These are phyloP conservation scores for Hortiboletus campestris DNA, from an alignment of 768 basidiomycete genomes.

Conservation along the genomic window DNA sequence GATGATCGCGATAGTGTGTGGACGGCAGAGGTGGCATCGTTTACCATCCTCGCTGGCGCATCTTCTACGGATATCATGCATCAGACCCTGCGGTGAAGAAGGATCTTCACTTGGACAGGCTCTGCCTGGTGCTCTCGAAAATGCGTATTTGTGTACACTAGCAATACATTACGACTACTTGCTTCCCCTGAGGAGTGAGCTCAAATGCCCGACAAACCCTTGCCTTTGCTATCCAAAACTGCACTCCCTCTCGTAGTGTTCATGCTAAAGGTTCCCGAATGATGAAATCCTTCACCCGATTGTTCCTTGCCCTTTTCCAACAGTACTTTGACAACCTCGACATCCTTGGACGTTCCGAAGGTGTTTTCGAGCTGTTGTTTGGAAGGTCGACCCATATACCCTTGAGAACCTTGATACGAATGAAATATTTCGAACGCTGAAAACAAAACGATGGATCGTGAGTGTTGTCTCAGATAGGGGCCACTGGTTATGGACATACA, in stretches of 20 bases:
- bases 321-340: conserved; percentile 58
- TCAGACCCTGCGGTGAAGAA: not conserved
- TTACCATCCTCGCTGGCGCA: not conserved
- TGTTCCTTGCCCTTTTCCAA: conserved; percentile 65
- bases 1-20: not conserved
- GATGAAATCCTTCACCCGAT: conserved; percentile 44
- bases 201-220: conserved; percentile 38
- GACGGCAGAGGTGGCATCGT: not conserved
- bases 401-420: conserved; percentile 74
- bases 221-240: conserved; percentile 40
- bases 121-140: not conserved
- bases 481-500: conserved; percentile 44
- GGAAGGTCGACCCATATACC: conserved; percentile 70
- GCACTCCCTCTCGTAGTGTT: conserved; percentile 36
- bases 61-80: not conserved
- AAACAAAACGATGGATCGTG: not conserved
- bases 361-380: conserved; percentile 77
- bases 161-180: conserved; percentile 13
- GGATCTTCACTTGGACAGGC: not conserved
- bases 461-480: not conserved
- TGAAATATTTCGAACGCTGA: conserved; percentile 71
- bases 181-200: not conserved
- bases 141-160: conserved; percentile 9
- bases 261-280: conserved; percentile 11
- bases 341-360: conserved; percentile 65